A percentile compares a stretch with the other conserved stretches of the same genome.
These are phyloP conservation scores for Pythium volutum DNA, from an alignment of 352 stramenopile genomes.

Conservation along the genomic window DNA sequence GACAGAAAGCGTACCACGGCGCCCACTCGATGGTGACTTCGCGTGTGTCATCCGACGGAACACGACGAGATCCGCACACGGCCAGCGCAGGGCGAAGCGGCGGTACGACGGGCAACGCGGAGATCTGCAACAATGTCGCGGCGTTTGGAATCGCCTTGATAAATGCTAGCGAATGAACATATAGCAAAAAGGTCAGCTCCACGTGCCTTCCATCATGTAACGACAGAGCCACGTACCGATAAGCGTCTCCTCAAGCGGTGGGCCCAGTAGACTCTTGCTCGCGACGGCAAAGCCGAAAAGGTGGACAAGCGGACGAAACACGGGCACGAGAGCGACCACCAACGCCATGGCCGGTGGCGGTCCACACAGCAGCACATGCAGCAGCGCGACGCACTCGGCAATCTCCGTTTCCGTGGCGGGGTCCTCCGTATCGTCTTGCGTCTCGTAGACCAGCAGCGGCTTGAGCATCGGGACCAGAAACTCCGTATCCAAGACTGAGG, in stretches of 20 bases:
- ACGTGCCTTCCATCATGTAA: neutral
- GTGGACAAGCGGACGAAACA: constrained; percentile 72
- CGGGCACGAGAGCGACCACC: constrained; percentile 54
- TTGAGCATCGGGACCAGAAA: constrained; percentile 55
- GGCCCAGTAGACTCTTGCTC: constrained; percentile 64
- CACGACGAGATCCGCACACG: neutral
- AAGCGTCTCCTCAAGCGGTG: constrained; percentile 49
- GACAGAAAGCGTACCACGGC: constrained; percentile 48
- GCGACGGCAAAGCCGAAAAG: constrained; percentile 60
- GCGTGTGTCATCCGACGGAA: neutral
- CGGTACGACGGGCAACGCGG: constrained; percentile 49
- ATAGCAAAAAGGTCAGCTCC: neutral
- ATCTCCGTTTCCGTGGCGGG: constrained; percentile 42
- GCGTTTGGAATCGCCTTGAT: constrained; percentile 31
- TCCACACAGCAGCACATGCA: constrained; percentile 62
- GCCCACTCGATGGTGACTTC: constrained; percentile 25
- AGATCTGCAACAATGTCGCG: constrained; percentile 45
- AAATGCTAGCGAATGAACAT: constrained; percentile 23
- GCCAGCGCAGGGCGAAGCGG: constrained; percentile 32
- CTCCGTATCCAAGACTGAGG: constrained; percentile 41
- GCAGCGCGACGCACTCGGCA: constrained; percentile 44
- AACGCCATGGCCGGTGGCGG: constrained; percentile 57
- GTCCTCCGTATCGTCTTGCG: neutral
- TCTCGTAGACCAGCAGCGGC: constrained; percentile 66
- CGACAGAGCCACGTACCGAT: constrained; percentile 29